Evolutionary conservation across 768 basidiomycete genomes (phyloP), one percentile per base, ranked within the genome.

Genomic region (Tulasnella sp.): DNA sequence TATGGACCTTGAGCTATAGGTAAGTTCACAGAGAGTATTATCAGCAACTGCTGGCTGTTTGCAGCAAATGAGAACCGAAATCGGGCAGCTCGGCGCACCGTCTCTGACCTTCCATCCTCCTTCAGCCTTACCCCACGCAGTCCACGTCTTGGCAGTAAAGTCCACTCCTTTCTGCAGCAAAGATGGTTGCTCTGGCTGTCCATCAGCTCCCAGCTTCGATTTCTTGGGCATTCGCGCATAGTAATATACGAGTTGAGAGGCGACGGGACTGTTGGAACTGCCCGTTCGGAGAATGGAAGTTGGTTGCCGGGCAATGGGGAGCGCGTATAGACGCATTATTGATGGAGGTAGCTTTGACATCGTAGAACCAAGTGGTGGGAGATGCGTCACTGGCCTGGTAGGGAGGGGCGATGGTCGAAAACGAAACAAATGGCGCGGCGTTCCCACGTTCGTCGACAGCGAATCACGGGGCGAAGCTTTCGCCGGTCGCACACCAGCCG

Each of bases 81-180:
- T 37, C n/a, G 71, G 76, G 52, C 54, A 45, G 40, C 19, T 34
- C 38, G 25, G 69, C 49, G 68, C 67, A 76, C 75, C 67, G 37
- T 68, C 37, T 42, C 77, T 76, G 31, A 79, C 79, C 79, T 79
- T 79, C 79, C 79, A 79, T 12, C 76, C 64, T 70, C 64, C 76
- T 45, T 77, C 64, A 22, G 69, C 78, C 49, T 79, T 37, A 14
- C 78, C 78, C 75, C 79, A 79, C 25, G 38, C 40, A 9, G 68
- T 75, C 79, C 79, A 79, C 29, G 76, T 79, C 25, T 67, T 68
- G 22, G 76, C 34, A 36, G 78, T 71, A 40, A 71, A 49, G 22
- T 79, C 40, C 5, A 29, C 17, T 17, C 45, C 78, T n/a, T 39
- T 34, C n/a, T 77, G 67, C 42, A 40, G 54, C 29, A 37, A 71